A percentile compares a stretch with the other conserved stretches of the same genome.
These are phyloP conservation scores for Sapria himalayana DNA, from an alignment of 345 rosid species.

Conservation along the genomic window DNA sequence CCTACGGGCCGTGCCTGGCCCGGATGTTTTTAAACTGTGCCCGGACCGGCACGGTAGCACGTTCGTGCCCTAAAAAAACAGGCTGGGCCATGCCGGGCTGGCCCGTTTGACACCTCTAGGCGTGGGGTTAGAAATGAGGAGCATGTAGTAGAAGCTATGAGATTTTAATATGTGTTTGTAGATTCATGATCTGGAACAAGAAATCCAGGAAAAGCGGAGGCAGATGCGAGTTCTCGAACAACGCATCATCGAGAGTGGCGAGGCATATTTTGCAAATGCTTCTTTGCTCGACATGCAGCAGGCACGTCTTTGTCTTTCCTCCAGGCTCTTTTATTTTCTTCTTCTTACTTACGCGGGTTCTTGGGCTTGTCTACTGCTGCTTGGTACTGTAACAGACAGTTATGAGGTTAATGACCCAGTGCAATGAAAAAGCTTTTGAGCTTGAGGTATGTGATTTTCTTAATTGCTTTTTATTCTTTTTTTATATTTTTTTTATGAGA, in stretches of 20 bases:
- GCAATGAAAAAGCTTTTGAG: slow-evolving; percentile 90
- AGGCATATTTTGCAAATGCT: slow-evolving; percentile 82
- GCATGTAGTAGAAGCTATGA: too few relatives aligned
- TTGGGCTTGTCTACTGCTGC: slow-evolving; percentile 7
- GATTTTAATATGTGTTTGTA: slow-evolving; percentile 10
- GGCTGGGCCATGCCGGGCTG: too few relatives aligned
- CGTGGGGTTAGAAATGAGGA: too few relatives aligned
- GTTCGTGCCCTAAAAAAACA: too few relatives aligned
- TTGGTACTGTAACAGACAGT: slow-evolving; percentile 43
- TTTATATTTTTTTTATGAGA: too few relatives aligned
- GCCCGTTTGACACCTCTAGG: too few relatives aligned
- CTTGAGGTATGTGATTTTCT: slow-evolving; percentile 44
- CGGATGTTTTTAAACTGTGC: too few relatives aligned
- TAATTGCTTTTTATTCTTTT: too few relatives aligned
- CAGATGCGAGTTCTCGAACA: slow-evolving; percentile 78
- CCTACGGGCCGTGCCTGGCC: too few relatives aligned
- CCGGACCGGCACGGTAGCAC: too few relatives aligned
- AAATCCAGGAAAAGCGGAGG: slow-evolving; percentile 78
- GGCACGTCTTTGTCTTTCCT: slow-evolving; percentile 20
- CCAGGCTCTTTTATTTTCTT: not conserved
- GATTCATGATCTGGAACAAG: slow-evolving; percentile 70
- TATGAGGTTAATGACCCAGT: slow-evolving; percentile 76
- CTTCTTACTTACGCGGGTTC: not conserved
- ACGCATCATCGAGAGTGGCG: slow-evolving; percentile 72
- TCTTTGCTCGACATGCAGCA: slow-evolving; percentile 92